Percentiles rank a stretch among this genome's conserved stretches.
phyloP scores from a whole-genome alignment of 352 stramenopile species.

The Thraustotheca clavata region DNA sequence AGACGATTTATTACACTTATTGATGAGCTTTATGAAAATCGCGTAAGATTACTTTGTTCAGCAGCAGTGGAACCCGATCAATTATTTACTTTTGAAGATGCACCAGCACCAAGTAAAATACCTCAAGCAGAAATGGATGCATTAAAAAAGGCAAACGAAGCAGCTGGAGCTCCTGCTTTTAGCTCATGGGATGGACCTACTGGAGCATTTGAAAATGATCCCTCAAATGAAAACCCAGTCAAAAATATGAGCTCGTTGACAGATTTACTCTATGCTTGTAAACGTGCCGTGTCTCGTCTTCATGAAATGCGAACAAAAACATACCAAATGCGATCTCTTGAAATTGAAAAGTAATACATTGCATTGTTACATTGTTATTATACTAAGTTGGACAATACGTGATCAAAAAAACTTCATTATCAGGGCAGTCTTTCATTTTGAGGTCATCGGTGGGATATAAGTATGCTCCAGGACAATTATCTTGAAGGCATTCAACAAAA shows the following conservation, averaged over 20 bases:
- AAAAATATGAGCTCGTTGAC: slow-evolving; percentile 67
- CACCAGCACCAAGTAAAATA: slow-evolving; percentile 25
- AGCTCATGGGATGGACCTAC: slow-evolving; percentile 63
- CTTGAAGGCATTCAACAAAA: slow-evolving; percentile 17
- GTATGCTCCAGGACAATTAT: slow-evolving; percentile 23
- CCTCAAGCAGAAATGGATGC: slow-evolving; percentile 31
- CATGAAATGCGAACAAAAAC: slow-evolving; percentile 79
- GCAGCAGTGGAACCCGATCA: slow-evolving; percentile 31
- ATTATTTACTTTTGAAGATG: slow-evolving; percentile 66
- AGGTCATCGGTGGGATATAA: slow-evolving; percentile 25
- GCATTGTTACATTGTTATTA: neutral
- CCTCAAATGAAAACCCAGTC: slow-evolving; percentile 30
- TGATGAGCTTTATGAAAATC: slow-evolving; percentile 95
- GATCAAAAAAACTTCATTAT: slow-evolving; percentile 26
- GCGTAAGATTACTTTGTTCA: slow-evolving; percentile 47
- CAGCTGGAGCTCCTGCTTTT: slow-evolving; percentile 42
- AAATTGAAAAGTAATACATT: neutral
- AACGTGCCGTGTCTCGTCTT: slow-evolving; percentile 68
- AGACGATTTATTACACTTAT: slow-evolving; percentile 96
- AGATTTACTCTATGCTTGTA: slow-evolving; percentile 68
- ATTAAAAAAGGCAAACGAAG: slow-evolving; percentile 30
- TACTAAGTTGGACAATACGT: slow-evolving; percentile 25
- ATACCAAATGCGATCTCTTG: slow-evolving; percentile 33
- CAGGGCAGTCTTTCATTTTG: slow-evolving; percentile 26
- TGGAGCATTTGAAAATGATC: slow-evolving; percentile 28